Conservation (phyloP, 345 rosid species). For the Dovyalis caffra region DNA sequence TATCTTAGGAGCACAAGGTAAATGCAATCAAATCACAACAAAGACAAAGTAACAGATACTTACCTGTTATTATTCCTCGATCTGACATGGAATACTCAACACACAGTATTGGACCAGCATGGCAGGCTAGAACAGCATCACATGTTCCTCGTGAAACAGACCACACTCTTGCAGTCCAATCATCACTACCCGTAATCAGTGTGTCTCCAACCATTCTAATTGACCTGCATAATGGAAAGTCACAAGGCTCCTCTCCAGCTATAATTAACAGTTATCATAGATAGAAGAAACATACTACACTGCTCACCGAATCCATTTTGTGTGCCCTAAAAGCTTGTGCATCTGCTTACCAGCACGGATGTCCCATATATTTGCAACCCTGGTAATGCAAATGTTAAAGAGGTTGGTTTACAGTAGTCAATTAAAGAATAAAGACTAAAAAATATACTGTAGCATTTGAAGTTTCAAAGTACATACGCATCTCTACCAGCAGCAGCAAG, state of each 20-base stretch:
- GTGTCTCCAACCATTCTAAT: constrained; percentile 96
- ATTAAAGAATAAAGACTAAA: not conserved
- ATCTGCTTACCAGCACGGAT: constrained; percentile 96
- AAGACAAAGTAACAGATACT: not conserved
- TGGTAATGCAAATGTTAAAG: constrained; percentile 37
- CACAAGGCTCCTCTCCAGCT: constrained; percentile 7
- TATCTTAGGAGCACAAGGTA: not conserved
- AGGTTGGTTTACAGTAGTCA: constrained; percentile 9
- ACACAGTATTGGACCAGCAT: constrained; percentile 82
- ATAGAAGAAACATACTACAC: constrained; percentile 13
- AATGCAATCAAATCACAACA: not conserved
- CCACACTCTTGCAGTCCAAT: constrained; percentile 99
- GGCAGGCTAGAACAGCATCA: constrained; percentile 93
- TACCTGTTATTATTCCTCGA: constrained; percentile 96
- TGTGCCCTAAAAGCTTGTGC: constrained; percentile 94
- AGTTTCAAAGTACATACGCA: constrained; percentile 53
- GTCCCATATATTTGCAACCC: constrained; percentile 95
- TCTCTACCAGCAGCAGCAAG: constrained; percentile 98
- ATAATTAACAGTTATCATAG: constrained; percentile 8
- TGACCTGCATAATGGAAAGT: constrained; percentile 57
- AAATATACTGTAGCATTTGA: not conserved
- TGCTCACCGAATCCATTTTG: constrained; percentile 95
- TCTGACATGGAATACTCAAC: constrained; percentile 83
- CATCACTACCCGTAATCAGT: constrained; percentile 93
- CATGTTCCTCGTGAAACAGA: constrained; percentile 89